Base-by-base conservation (phyloP, 495 filamentous ascomycete genomes). In the Neurospora discreta region DNA sequence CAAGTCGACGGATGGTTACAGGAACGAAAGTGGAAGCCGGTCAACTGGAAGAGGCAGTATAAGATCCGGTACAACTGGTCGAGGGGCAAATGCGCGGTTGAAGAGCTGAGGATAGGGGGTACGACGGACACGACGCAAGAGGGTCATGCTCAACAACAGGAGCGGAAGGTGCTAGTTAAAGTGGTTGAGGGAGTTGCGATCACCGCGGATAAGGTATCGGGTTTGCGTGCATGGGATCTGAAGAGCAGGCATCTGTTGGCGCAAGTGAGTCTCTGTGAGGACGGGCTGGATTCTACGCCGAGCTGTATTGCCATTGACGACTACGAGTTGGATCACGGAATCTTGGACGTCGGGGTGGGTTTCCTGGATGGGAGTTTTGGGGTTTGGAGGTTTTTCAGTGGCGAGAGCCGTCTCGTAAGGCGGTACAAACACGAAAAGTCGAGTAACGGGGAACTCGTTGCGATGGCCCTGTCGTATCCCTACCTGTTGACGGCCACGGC, bases 41-140 rank as follows among this genome's bases (percentile, higher is more conserved):
- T 81, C 68, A 73, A 85, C 80, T 99, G 95, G 95, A 98, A 98
- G 84, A 85, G 86, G 69, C 91, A 95, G 75, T 99, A 94, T 80
- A 93, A 91, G 76, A 85, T 98, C 41, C 87, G 92, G 69, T 91
- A 98, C 77, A 98, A 98, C 79, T 99, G 95, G 95, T 88, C 90
- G 20, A 89, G 86, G 73, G 95, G 95, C 33, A 89, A 88, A 73
- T 97, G 94, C 73, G 89, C 87, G 60, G 87, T 97, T 3, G 90
- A 89, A 38, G 91, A 97, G 80, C 86, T 97, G 30, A 83, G 87
- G 72, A 86, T 97, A 39, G 85, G 80, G 3, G 72, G 73, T 36
- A 3, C 23, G 52, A 15, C 2, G 15, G 80, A 80, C 1, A 69
- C 70, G 9, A 69, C 70, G 9, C 68, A 42, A 6, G 38, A 69